These are phyloP conservation scores for Yamadazyma endophytica DNA, from an alignment of 805 yeast species.

Conservation along the genomic window DNA sequence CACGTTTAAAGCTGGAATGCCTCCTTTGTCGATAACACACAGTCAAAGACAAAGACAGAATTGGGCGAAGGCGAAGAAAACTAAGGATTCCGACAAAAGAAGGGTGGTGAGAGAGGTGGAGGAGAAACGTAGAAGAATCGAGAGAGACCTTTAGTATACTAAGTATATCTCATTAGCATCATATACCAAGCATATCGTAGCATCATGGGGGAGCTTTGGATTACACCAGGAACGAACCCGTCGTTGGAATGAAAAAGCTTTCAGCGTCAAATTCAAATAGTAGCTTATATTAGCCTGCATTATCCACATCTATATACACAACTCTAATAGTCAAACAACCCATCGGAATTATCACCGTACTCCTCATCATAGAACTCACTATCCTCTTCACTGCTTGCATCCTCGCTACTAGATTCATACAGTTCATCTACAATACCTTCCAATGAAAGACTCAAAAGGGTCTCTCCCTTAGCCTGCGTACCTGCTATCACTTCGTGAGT, in stretches of 20 bases:
- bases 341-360: constrained; percentile 57
- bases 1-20: constrained; percentile 30
- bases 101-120: constrained; percentile 4
- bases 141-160: constrained; percentile 9
- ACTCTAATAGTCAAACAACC: constrained; percentile 40
- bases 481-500: constrained; percentile 62
- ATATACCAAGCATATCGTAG: too few relatives aligned
- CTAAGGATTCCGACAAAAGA: constrained; percentile 6
- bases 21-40: constrained; percentile 38
- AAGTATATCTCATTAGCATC: too few relatives aligned
- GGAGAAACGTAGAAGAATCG: constrained; percentile 8
- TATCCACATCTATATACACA: too few relatives aligned
- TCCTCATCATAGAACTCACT: constrained; percentile 35
- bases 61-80: constrained; percentile 11
- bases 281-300: too few relatives aligned
- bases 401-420: constrained; percentile 25
- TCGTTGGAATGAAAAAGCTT: too few relatives aligned
- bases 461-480: constrained; percentile 54
- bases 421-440: constrained; percentile 37
- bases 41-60: constrained; percentile 15
- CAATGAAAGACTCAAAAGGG: constrained; percentile 41
- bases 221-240: too few relatives aligned
- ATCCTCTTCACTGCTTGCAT: constrained; percentile 26
- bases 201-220: too few relatives aligned
- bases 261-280: too few relatives aligned